Evolutionary conservation across 805 yeast genomes (phyloP), one percentile per base, ranked within the genome.

Genomic region (Zygosaccharomyces kombuchaensis): DNA sequence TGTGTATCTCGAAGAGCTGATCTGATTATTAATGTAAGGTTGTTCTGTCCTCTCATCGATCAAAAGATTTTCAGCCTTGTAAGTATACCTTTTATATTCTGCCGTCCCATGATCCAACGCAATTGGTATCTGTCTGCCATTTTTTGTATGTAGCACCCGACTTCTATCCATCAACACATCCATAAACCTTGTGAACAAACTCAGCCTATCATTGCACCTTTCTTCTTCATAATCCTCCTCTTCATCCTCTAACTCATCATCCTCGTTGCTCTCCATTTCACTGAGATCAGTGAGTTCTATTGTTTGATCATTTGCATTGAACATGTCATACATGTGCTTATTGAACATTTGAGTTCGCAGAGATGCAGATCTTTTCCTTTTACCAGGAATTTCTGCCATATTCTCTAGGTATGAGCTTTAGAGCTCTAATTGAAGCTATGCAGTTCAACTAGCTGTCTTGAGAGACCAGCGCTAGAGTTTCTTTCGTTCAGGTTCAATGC

Each of bases 1-100:
- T 2, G 90, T 82, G 67, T 93, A 93, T 57, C 89, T 80, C 2
- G 98, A 84, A 0, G 97, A 89, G 0, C 95, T 86, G 48, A 93
- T 83, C 23, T 74, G 56, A 64, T 93, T 93, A 47, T 74, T 64
- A 45, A 75, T 57, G 63, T 84, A 91, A 0, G 87, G 81, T 34
- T 62, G 72, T 5, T 72, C 65, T 6, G 55, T 51, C 49, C 96
- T 73, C 59, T 84, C 93, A 64, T 91, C 98, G 2, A 82, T 57
- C 30, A 83, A 66, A 2, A 69, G 60, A 25, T 64, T 57, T 2
- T 40, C 39, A 22, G 41, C 35, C 17, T 50, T 48, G 7, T 55
- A 53, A 4, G 58, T 21, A 43, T 50, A 58, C 9, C 42, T 47
- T 23, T 36, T 44, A 44, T 51, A 60, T 37, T 52, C 55, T 9